Conservation (phyloP, 2,329 filamentous ascomycete genomes). For the Talaromyces atroroseus region DNA sequence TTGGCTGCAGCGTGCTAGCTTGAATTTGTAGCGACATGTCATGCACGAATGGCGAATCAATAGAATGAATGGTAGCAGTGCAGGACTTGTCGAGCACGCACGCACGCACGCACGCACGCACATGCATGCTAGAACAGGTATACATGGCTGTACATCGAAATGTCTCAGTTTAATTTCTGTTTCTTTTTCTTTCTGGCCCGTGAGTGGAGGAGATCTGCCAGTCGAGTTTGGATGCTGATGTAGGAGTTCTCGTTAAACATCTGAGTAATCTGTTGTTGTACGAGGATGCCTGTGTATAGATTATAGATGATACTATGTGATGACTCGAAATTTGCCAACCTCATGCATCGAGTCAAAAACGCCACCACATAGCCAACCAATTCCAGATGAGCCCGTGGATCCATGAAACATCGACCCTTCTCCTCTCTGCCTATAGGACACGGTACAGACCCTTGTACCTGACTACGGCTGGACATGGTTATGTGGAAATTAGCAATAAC, state of each 20-base stretch:
- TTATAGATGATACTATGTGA: too few species aligned
- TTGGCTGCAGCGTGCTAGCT: neutral
- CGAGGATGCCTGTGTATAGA: too few species aligned
- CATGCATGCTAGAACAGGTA: neutral
- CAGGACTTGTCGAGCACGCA: neutral
- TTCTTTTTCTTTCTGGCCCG: neutral
- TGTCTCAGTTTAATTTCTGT: neutral
- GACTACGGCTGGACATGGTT: neutral
- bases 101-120: neutral
- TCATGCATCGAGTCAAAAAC: too few species aligned
- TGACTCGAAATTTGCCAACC: too few species aligned
- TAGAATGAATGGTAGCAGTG: neutral
- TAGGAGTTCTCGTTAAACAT: too few species aligned
- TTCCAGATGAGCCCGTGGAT: too few species aligned
- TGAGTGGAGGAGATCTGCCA: neutral
- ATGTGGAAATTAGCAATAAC: neutral
- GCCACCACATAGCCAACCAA: too few species aligned
- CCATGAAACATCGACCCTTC: neutral
- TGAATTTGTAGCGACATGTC: neutral
- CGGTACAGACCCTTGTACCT: slow-evolving; percentile 1
- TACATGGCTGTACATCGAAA: neutral
- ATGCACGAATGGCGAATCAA: slow-evolving; percentile 1
- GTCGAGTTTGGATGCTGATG: too few species aligned
- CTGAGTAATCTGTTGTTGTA: too few species aligned
- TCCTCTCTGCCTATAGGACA: neutral